Base-by-base conservation (phyloP, 495 filamentous ascomycete genomes). In the Xylaria palmicola region DNA sequence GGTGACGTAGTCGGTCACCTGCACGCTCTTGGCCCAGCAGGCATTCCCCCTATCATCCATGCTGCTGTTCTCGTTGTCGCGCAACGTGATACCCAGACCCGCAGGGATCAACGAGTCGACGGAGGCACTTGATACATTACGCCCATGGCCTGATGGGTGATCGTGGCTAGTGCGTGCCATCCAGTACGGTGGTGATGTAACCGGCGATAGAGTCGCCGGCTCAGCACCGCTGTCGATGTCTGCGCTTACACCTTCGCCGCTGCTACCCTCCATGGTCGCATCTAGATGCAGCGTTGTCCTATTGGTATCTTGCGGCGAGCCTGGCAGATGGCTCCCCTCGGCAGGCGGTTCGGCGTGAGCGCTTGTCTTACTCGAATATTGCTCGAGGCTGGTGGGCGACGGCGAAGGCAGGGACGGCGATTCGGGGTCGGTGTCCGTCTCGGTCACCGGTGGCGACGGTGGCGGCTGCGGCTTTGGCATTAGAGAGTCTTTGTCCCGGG, bases 1-100 rank as follows among this genome's bases (percentile, higher is more conserved):
- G 48, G 77, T 63, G 5, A 82, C 74, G 64, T 77, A 73, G 50
- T 84, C 79, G 5, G 76, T 74, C 49, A 85, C 75, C 65, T 78
- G 68, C 24, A 83, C 82, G 62, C 80, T 81, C 67, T 73, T 78
- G 29, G 82, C 82, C 82, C 82, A 85, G 67, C 82, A 84, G 10
- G 81, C 80, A 27, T 75, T 74, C 56, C 81, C 83, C 48, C 79
- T 75, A 40, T 79, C 74, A 30, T 74, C 72, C 15, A 65, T 68
- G 13, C 73, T 74, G 56, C 73, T 73, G 22, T 65, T 75, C 59
- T 81, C 79, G 68, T 84, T 84, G 61, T 85, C 82, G 40, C 75
- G 77, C 47, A 85, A 66, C 15, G 74, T 80, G 52, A 85, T 85
- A 15, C 59, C 59, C 27, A 75, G 80, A 24, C 79, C 79, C 3